Base-by-base conservation (phyloP, 2,329 filamentous ascomycete genomes). In the Thermothelomyces thermophilus region DNA sequence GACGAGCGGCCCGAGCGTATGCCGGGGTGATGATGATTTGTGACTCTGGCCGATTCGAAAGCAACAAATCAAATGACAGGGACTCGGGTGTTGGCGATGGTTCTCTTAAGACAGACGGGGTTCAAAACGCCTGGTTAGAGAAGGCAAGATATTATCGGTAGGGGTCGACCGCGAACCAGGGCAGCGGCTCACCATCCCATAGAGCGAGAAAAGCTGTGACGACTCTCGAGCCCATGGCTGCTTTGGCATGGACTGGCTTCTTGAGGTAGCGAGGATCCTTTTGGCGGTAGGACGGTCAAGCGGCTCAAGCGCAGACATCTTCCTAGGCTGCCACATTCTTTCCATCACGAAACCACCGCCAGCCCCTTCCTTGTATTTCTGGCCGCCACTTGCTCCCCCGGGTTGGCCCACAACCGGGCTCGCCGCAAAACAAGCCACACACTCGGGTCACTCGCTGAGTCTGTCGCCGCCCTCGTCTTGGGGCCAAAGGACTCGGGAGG, bases 361-460 rank as follows among this genome's bases (percentile, higher is more conserved):
- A 49, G 46, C 46, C 46, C 31, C 46, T 20, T 47, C 45, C 20
- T 48, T 41, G 46, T 41, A 35, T 31, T n/a, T 48, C 33, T 42
- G 40, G 40, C 40, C 39, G 31, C 39, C 46, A 43, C 40, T 17
- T 37, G 24, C 26, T 31, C 24, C 5, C 24, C 24, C 34, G 20
- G 31, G 13, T 22, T 19, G 16, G n/a, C 17, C 14, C 8, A n/a
- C 7, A 35, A 14, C n/a, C 33, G 3, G 5, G 40, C 33, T 44
- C 41, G 47, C 47, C 47, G 40, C 47, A 43, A 2, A 34, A 44
- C 41, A 44, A 43, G 40, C 41, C 47, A 43, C 47, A n/a, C 3
- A 16, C 16, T 41, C 24, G 24, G 22, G n/a, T n/a, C n/a, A n/a
- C 17, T 36, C 19, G 20, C 43, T n/a, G 24, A 34, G 22, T 22